Base-by-base conservation (phyloP, 345 rosid species). In the Murraya paniculata region DNA sequence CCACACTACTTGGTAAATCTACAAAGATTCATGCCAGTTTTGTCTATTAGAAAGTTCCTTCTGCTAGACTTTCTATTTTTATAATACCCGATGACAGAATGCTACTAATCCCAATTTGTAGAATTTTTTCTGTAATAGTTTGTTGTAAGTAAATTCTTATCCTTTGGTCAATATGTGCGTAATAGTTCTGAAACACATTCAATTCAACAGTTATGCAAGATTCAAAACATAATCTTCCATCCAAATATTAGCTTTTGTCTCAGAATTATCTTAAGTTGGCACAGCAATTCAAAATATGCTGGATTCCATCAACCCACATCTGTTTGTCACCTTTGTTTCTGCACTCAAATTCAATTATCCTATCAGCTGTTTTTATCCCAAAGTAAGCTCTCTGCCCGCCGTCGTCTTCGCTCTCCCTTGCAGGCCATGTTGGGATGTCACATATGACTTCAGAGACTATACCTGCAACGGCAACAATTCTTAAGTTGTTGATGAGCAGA, bases 321-420 rank as follows among this genome's bases (percentile, higher is more conserved):
- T 85, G 90, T 81, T 92, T 92, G 79, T 93, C 92, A 53, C 81
- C 85, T 75, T 88, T 85, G 80, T 74, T 86, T 78, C 68, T 80
- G 85, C 98, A 93, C 78, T 95, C 98, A 71, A 93, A 93, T 86
- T 93, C 98, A 73, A 95, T 86, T 73, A 91, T 78, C 57, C 98
- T 93, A 6, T 92, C 94, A 0, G 83, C 77, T 3, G 94, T 92
- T 82, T 86, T 86, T 64, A 95, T 86, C 60, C 90, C 99, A 71
- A 95, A 95, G 81, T 92, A 92, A 41, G 91, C 92, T 86, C 88
- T 87, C 38, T 80, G 80, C 67, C 84, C 88, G 0, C 71, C 24
- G 60, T 73, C 72, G 16, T 81, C 85, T 73, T 77, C 89, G 53
- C 62, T 74, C 68, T 81, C 86, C 79, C 98, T 88, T 73, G 89